Conservation (phyloP, 441 rosid species). For the Kokia cookei region DNA sequence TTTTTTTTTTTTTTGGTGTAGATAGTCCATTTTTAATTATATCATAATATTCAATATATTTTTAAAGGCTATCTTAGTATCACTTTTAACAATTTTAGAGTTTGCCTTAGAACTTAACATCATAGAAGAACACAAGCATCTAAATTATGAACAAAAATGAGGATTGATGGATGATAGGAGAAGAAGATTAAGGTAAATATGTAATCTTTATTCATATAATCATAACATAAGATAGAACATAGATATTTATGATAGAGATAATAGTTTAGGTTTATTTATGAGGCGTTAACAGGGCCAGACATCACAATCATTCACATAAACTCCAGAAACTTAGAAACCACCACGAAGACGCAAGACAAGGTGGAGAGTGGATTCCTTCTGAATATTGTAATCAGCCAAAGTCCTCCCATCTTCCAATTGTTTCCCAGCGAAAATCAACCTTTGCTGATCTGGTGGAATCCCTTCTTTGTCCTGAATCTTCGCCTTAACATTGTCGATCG, state of each 20-base stretch:
- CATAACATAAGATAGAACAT: not conserved
- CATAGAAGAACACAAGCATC: not conserved
- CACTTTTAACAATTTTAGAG: no score
- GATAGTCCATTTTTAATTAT: no score
- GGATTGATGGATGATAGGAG: not conserved
- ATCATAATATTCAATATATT: no score
- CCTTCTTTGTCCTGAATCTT: conserved; percentile 54
- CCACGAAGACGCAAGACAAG: conserved; percentile 45
- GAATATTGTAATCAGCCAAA: conserved; percentile 36
- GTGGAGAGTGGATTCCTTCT: conserved; percentile 34
- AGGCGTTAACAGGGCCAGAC: conserved; percentile 10
- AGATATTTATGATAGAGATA: not conserved
- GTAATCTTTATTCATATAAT: not conserved
- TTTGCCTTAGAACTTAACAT: not conserved
- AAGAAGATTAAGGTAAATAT: not conserved
- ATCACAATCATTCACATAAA: not conserved
- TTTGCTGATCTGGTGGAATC: conserved; percentile 10
- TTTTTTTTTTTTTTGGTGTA: no score
- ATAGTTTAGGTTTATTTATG: not conserved
- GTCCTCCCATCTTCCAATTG: conserved; percentile 32
- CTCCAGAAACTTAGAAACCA: conserved; percentile 18
- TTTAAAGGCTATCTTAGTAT: no score
- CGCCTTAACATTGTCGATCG: conserved; percentile 50
- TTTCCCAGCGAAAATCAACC: conserved; percentile 33
- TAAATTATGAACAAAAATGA: not conserved